Percentiles rank a stretch among this genome's conserved stretches.
phyloP scores from a whole-genome alignment of 2,329 filamentous ascomycete genomes.

The Nemania sp. region DNA sequence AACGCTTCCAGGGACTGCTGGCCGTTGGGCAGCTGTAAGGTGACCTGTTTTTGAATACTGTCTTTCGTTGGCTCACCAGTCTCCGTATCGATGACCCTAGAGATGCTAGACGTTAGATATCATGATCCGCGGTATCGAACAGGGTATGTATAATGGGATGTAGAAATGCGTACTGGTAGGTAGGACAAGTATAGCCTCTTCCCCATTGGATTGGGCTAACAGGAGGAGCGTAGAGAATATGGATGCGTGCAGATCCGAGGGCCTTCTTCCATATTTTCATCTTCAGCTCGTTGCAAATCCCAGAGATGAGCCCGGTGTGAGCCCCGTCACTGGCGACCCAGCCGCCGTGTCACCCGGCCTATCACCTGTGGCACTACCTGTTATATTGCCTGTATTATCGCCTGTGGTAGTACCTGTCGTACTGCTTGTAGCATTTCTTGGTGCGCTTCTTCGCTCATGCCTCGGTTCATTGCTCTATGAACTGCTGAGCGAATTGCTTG shows the following conservation, averaged over 20 bases:
- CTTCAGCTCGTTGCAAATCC: not conserved
- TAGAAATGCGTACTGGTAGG: not conserved
- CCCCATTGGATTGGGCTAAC: not conserved
- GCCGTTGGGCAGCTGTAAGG: not conserved
- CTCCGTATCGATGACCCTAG: not conserved
- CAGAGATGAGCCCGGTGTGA: no score
- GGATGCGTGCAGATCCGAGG: not conserved
- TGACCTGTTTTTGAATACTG: not conserved
- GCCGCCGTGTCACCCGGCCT: no score
- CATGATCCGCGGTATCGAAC: no score
- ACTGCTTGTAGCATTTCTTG: no score
- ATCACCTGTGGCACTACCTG: no score
- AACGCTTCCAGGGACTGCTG: no score
- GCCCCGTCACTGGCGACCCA: no score
- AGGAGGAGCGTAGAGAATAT: not conserved
- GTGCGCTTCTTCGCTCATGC: no score
- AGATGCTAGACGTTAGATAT: not conserved
- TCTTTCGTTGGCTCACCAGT: not conserved
- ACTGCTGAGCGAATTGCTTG: no score
- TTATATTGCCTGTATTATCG: no score
- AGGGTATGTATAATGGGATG: not conserved
- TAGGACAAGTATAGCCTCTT: constrained; percentile 1
- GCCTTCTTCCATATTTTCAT: not conserved
- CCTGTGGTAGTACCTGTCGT: no score
- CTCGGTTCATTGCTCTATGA: no score